Conservation (phyloP, 495 filamentous ascomycete species). For the Aspergillus homomorphus region DNA sequence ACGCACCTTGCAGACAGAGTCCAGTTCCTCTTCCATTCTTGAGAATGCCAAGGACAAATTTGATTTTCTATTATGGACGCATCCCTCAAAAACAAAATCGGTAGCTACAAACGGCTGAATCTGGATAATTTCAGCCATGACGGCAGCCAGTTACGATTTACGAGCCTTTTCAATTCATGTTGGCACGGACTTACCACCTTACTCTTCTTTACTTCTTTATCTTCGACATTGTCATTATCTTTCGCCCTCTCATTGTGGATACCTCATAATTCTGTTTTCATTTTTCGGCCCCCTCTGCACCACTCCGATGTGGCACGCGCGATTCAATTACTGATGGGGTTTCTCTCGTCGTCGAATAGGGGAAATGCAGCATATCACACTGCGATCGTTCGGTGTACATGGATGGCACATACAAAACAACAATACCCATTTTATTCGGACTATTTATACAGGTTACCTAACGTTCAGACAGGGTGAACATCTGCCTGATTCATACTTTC, state of each 20-base stretch:
- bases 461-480: not conserved
- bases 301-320: not conserved
- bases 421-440: not conserved
- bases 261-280: slow-evolving; percentile 3
- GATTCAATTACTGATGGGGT: not conserved
- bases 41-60: slow-evolving; percentile 57
- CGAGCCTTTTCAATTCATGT: slow-evolving; percentile 16
- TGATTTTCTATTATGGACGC: slow-evolving; percentile 55
- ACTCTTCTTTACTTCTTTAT: slow-evolving; percentile 1
- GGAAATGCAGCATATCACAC: not conserved
- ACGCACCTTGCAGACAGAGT: slow-evolving; percentile 29
- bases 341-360: not conserved
- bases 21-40: slow-evolving; percentile 44
- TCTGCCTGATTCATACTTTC: not conserved
- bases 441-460: not conserved
- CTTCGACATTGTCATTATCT: slow-evolving; percentile 3
- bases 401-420: not conserved
- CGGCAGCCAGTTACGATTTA: slow-evolving; percentile 14
- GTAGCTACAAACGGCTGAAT: slow-evolving; percentile 42
- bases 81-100: slow-evolving; percentile 48
- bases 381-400: not conserved
- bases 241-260: slow-evolving; percentile 17
- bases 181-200: slow-evolving; percentile 8
- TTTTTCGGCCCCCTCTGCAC: not conserved
- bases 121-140: not conserved